phyloP scores from a whole-genome alignment of 169 alveolate genomes.

The Plasmodium vivax region DNA sequence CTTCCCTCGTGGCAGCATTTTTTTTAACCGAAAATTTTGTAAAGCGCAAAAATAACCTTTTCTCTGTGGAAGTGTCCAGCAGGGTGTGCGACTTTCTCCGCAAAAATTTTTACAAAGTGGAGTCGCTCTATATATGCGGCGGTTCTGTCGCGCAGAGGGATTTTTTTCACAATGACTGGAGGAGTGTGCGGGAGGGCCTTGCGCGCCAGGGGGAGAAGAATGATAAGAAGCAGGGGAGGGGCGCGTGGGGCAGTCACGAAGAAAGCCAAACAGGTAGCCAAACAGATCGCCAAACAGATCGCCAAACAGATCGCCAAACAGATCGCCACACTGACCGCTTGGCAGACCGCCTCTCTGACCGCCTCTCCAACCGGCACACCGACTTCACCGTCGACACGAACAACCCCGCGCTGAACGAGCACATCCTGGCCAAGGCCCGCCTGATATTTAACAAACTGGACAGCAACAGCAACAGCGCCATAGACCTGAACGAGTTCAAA shows the following conservation, averaged over 20 bases:
- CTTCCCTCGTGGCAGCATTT: background rate
- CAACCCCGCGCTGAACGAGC: slow-evolving; percentile 20
- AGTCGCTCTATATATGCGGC: background rate
- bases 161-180: slow-evolving; percentile 29
- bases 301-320: too few species aligned
- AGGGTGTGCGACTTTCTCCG: slow-evolving; percentile 8
- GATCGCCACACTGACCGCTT: background rate
- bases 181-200: background rate
- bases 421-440: slow-evolving; percentile 12
- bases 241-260: background rate
- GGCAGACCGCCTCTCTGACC: background rate
- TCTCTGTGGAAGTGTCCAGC: background rate
- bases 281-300: background rate
- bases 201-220: background rate
- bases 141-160: background rate
- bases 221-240: background rate
- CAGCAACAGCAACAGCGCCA: slow-evolving; percentile 13
- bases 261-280: background rate
- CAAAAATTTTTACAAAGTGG: background rate
- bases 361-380: background rate
- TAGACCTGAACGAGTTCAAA: slow-evolving; percentile 24
- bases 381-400: slow-evolving; percentile 31
- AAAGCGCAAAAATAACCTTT: background rate
- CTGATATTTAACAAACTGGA: slow-evolving; percentile 30
- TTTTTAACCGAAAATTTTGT: slow-evolving; percentile 3